Base-by-base conservation (phyloP, 2,329 filamentous ascomycete genomes). In the Penicillium digitatum region DNA sequence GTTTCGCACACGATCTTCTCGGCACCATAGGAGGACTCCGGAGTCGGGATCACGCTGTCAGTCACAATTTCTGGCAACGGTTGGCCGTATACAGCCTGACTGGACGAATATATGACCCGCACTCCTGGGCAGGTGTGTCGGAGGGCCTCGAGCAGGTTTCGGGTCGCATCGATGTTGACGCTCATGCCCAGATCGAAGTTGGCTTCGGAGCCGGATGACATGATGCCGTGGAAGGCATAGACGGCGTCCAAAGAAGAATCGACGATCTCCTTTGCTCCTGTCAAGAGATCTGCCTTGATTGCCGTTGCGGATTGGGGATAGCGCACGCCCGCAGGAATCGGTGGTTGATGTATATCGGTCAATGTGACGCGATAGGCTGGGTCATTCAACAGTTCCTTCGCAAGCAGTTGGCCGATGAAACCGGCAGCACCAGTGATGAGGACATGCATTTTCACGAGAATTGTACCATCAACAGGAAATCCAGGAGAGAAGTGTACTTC, bases 191-290 rank as follows among this genome's bases (percentile, higher is more conserved):
- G 74, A 48, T 82, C 80, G 59, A 82, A 83, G 70, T 86, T 79
- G 39, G 81, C 81, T 70, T 87, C 84, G 16, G 82, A 81, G 6
- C 82, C 83, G 12, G 80, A 80, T 0, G 83, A 86, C 84, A 87
- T 87, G 75, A 87, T 85, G 58, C 84, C 84, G 69, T 87, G 84
- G 68, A 87, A 82, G 62, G 85, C 75, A 71, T 84, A 87, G 55
- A 81, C 76, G 44, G 80, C 79, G 56, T 79, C 74, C 3, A 83
- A 72, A 1, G 79, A 77, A 26, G 73, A 70, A 24, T 70, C 60
- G 32, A 76, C 70, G 5, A 77, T 57, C 12, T 64, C 59, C 22
- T 66, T 64, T 18, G 78, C 75, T 4, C 74, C 73, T 1, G 68
- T 66, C 14, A 82, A 74, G 2, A 86, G 76, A 65, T 87, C 83